Conservation (phyloP, 1,284 basidiomycete species). For the Inonotus obliquus region DNA sequence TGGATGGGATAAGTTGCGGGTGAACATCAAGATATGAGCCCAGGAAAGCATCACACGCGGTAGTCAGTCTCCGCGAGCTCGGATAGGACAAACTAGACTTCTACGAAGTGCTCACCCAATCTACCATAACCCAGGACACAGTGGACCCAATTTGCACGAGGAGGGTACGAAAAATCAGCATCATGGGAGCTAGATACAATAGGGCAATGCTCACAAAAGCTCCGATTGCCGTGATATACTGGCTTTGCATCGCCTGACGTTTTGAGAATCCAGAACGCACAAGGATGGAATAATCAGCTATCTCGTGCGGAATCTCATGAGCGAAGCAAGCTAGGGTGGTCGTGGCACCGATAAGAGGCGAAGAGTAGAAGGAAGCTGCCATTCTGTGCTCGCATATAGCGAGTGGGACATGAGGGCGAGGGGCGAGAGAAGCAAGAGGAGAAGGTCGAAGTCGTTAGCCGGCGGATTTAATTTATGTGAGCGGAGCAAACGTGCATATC, state of each 20-base stretch:
- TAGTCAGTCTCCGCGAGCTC: not conserved
- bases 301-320: conserved; percentile 89
- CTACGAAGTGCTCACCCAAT: not conserved
- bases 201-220: conserved; percentile 65
- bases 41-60: not conserved
- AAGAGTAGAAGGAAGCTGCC: conserved; percentile 89
- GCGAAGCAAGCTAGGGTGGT: conserved; percentile 89
- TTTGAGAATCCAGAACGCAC: conserved; percentile 88
- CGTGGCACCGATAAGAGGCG: conserved; percentile 83
- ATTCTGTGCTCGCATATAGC: conserved; percentile 46
- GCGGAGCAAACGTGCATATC: not conserved
- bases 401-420: not conserved
- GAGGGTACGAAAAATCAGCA: not conserved
- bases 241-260: conserved; percentile 84
- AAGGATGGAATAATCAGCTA: conserved; percentile 87
- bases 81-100: not conserved
- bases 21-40: not conserved
- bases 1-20: not conserved
- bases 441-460: not conserved
- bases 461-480: not conserved
- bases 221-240: conserved; percentile 84
- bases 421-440: not conserved
- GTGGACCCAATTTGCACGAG: not conserved
- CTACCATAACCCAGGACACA: not conserved
- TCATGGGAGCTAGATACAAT: conserved; percentile 7